Evolutionary conservation across 192 early-diverging fungal genomes (phyloP).

Genomic region (Haplosporangium gracile): DNA sequence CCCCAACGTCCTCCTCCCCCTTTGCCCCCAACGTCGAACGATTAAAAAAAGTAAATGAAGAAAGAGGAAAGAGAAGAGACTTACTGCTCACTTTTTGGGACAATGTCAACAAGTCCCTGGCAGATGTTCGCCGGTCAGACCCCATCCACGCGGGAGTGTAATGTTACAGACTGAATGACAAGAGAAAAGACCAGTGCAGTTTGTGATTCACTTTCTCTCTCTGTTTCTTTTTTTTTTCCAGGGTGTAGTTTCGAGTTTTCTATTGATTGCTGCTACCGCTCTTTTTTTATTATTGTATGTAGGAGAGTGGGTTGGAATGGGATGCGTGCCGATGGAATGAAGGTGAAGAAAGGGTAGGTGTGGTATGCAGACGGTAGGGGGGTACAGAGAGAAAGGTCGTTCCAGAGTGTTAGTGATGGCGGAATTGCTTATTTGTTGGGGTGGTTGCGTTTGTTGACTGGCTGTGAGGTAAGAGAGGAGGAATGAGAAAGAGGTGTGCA

Average conservation of each 20-base stretch:
- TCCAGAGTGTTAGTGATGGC: not conserved
- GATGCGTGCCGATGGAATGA: not conserved
- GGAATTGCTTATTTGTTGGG: not conserved
- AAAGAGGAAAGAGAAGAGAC: not conserved
- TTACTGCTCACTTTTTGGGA: conserved; percentile 56
- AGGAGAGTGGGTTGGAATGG: not conserved
- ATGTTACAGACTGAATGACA: not conserved
- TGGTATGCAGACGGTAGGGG: not conserved
- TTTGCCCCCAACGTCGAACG: no score
- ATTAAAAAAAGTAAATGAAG: not conserved
- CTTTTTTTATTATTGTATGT: not conserved
- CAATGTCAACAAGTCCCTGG: conserved; percentile 51
- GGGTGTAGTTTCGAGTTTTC: not conserved
- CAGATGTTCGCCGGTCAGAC: conserved; percentile 44
- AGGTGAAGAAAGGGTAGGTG: not conserved
- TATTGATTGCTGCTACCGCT: not conserved
- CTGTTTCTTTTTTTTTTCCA: not conserved
- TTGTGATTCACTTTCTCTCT: no score
- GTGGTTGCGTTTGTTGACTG: not conserved
- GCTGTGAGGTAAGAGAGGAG: not conserved
- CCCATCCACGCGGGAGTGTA: conserved; percentile 28
- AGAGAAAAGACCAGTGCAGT: not conserved
- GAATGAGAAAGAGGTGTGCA: not conserved
- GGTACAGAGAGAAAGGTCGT: not conserved
- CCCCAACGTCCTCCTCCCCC: not conserved